Conservation (phyloP, 495 filamentous ascomycete genomes). For the Penicillium daleae region DNA sequence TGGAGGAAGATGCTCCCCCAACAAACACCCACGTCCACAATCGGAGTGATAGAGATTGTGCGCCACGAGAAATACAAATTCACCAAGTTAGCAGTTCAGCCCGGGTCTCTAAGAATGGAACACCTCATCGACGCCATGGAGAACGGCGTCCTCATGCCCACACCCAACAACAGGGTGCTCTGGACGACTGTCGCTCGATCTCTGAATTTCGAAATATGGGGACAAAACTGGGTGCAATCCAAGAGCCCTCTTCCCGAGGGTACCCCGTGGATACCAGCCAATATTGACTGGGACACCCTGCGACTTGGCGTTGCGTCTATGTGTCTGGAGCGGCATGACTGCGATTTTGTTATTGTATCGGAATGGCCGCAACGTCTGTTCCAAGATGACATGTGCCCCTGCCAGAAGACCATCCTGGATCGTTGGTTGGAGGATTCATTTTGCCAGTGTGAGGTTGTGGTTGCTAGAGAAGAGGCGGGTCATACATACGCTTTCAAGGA, state of each 20-base stretch:
- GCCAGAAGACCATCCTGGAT: not conserved
- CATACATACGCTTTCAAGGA: constrained; percentile 1
- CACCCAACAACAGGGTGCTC: not conserved
- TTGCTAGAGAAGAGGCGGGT: not conserved
- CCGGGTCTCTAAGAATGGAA: not conserved
- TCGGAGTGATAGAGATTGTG: constrained; percentile 1
- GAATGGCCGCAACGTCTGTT: constrained; percentile 7
- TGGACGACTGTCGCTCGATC: constrained; percentile 6
- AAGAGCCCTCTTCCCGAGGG: not conserved
- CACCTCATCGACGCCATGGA: not conserved
- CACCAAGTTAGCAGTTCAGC: not conserved
- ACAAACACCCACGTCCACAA: constrained; percentile 5
- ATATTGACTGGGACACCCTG: constrained; percentile 2
- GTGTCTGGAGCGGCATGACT: not conserved
- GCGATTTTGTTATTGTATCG: constrained; percentile 4
- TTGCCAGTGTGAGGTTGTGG: constrained; percentile 1
- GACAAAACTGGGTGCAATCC: constrained; percentile 5
- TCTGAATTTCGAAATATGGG: constrained; percentile 8
- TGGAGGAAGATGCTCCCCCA: constrained; percentile 9
- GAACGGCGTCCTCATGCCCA: constrained; percentile 3
- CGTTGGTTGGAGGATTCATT: not conserved
- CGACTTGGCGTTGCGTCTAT: constrained; percentile 1
- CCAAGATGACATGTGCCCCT: not conserved
- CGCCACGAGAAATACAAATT: constrained; percentile 1
- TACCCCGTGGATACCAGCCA: not conserved